Evolutionary conservation across 73 alveolate species (phyloP), one percentile per base, ranked within the genome.

Genomic region (Paramecium biaurelia): DNA sequence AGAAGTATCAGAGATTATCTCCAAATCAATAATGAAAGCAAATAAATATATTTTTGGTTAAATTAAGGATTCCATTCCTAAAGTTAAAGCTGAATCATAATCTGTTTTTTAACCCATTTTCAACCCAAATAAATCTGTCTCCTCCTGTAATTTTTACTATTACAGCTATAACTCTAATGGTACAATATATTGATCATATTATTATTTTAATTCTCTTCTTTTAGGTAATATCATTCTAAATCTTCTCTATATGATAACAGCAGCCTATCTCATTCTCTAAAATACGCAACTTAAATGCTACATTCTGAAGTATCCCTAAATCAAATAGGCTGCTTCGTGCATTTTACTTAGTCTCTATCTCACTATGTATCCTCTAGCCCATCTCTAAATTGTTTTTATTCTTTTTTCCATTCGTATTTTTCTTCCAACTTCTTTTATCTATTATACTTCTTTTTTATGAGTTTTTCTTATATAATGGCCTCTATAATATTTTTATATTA

Each of bases 251-350:
- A 79, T 79, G 0, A 14, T 21, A 10, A 79, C 47, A 12, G 90
- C 94, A 23, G 93, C 93, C 43, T 11, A 20, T 57, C 95, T 93
- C 67, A 95, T 57, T 41, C 89, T 92, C 47, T 56, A 56, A 59
- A 76, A 95, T 5, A 93, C 70, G 14, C 58, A 70, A 41, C 94
- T 82, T 35, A 82, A 49, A 95, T 94, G 92, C 41, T 84, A 92
- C 95, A 85, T 85, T 86, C 92, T 93, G 92, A 95, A 53, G 63
- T 68, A 86, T 1, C 96, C 98, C 49, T 95, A 85, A 32, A 95
- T 92, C 5, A 53, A 45, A 34, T 79, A 76, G 20, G 94, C 98
- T 11, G 95, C 86, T n/a, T 43, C 53, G 58, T 59, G 68, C 68
- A 79, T 20, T 79, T 45, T 42, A 9, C 34, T 42, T 42, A 42